These are phyloP conservation scores for Centaurea solstitialis DNA, from an alignment of 129 eudicot genomes.

Conservation along the genomic window DNA sequence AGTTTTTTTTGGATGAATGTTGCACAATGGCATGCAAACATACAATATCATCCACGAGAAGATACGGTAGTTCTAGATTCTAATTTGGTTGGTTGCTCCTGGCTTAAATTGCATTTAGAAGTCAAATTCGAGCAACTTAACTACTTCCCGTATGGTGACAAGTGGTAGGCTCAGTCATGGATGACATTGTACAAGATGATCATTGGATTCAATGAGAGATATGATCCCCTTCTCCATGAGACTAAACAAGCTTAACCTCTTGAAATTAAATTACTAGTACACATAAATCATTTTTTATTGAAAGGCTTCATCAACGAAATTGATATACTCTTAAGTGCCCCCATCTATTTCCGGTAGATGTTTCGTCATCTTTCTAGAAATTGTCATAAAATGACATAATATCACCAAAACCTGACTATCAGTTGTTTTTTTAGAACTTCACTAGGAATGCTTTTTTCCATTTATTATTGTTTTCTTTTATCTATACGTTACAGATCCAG, in stretches of 20 bases:
- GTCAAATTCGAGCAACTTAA: neutral
- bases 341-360: neutral
- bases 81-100: neutral
- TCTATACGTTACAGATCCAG: conserved; percentile 60
- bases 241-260: neutral
- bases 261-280: neutral
- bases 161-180: neutral
- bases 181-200: neutral
- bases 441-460: neutral
- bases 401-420: neutral
- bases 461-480: neutral
- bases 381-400: neutral
- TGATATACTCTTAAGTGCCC: neutral
- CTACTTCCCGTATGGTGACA: neutral
- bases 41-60: neutral
- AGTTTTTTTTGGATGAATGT: neutral
- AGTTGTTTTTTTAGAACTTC: neutral
- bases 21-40: neutral
- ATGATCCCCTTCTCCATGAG: no score
- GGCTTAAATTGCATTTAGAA: neutral
- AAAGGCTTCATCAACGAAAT: neutral
- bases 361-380: neutral
- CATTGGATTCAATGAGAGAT: neutral
- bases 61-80: neutral
- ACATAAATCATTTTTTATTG: neutral